Percentiles rank a stretch among this genome's conserved stretches.
phyloP scores from a whole-genome alignment of 2,329 filamentous ascomycete species.

The Bertia moriformis region DNA sequence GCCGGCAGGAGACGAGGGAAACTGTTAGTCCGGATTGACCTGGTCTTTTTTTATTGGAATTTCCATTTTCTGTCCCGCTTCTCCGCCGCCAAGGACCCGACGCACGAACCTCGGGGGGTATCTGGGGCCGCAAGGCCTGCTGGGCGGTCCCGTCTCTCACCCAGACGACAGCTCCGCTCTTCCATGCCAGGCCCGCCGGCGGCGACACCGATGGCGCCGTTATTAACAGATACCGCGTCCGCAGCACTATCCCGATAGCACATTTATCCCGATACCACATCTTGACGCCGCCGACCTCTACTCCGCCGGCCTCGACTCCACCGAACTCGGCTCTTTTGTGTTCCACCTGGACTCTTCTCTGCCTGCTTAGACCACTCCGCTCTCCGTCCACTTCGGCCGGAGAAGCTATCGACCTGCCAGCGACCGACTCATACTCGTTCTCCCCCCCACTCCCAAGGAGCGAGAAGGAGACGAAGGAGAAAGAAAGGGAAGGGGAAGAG shows the following conservation, averaged over 20 bases:
- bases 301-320: no score
- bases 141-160: not conserved
- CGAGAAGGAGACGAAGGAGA: not conserved
- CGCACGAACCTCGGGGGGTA: not conserved
- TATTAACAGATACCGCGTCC: not conserved
- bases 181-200: no score
- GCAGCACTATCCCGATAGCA: not conserved
- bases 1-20: not conserved
- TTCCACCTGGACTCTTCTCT: no score
- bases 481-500: not conserved
- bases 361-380: no score
- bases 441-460: no score
- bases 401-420: not conserved
- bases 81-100: no score
- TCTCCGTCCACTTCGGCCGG: not conserved
- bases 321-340: no score
- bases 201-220: not conserved
- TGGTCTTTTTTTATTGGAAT: not conserved
- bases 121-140: not conserved
- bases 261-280: no score
- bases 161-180: not conserved
- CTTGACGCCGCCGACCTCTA: no score
- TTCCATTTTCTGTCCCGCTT: no score
- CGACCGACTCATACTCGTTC: not conserved
- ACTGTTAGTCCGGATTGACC: not conserved